Conservation (phyloP, 805 yeast genomes). For the Metschnikowia cubensis region DNA sequence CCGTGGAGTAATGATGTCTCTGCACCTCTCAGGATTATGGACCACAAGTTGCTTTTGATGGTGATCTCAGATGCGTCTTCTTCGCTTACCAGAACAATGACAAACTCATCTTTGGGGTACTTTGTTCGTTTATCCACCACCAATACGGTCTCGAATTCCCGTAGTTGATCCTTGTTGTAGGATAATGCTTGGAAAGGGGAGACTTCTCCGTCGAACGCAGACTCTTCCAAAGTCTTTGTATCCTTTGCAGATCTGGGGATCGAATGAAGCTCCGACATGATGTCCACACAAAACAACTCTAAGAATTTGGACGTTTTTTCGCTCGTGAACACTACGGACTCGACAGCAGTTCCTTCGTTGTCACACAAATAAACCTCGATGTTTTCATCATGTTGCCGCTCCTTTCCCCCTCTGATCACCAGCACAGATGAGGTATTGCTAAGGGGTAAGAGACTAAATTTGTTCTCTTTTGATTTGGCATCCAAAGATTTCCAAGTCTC, state of each 20-base stretch:
- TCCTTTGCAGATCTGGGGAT: conserved; percentile 50
- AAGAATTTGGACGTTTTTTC: conserved; percentile 33
- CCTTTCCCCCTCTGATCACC: conserved; percentile 8
- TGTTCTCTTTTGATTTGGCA: background rate
- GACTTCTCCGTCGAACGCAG: conserved; percentile 50
- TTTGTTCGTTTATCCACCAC: conserved; percentile 39
- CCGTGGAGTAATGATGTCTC: conserved; percentile 40
- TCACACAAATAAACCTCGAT: conserved; percentile 15
- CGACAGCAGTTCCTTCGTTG: conserved; percentile 4
- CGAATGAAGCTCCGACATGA: conserved; percentile 5
- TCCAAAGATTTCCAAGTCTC: conserved; percentile 9
- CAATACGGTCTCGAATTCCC: conserved; percentile 44
- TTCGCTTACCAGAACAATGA: conserved; percentile 34
- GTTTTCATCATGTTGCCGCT: background rate
- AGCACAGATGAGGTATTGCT: conserved; percentile 11
- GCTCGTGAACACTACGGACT: conserved; percentile 35
- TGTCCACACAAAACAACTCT: conserved; percentile 14
- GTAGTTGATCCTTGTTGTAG: conserved; percentile 35
- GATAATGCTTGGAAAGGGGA: conserved; percentile 49
- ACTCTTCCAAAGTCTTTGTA: conserved; percentile 41
- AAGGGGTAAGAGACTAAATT: conserved; percentile 10
- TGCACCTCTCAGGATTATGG: conserved; percentile 36
- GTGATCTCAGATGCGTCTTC: conserved; percentile 18
- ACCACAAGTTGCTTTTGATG: conserved; percentile 31
- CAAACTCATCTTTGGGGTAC: conserved; percentile 21